Conservation (phyloP, 805 yeast genomes). For the Lachancea quebecensis region DNA sequence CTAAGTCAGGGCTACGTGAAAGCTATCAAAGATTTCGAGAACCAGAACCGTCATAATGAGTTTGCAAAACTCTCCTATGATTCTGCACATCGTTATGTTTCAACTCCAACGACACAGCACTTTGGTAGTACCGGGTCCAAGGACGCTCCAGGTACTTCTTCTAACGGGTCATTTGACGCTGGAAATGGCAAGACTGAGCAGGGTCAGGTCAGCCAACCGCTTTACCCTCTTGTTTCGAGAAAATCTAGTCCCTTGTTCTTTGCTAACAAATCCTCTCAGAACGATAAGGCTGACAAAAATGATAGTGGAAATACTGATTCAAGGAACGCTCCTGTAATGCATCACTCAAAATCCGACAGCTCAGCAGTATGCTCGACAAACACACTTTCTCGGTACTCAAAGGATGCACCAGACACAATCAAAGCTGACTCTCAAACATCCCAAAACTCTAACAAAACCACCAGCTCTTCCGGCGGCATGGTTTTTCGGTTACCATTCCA, state of each 20-base stretch:
- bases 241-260: constrained; percentile 6
- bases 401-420: neutral
- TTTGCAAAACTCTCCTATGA: constrained; percentile 3
- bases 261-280: neutral
- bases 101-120: constrained; percentile 2
- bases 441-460: constrained; percentile 12
- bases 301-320: neutral
- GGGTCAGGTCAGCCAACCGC: neutral
- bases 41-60: constrained; percentile 5
- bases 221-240: neutral
- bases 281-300: neutral
- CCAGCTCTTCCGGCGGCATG: constrained; percentile 31
- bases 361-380: neutral
- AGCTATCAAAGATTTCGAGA: constrained; percentile 33
- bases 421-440: constrained; percentile 2
- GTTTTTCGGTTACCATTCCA: constrained; percentile 66
- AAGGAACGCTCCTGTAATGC: neutral
- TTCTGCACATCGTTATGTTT: neutral
- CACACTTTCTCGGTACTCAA: constrained; percentile 5
- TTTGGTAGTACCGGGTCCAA: constrained; percentile 4
- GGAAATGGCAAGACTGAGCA: neutral
- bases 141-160: neutral
- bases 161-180: constrained; percentile 1
- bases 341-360: constrained; percentile 4
- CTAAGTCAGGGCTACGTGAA: constrained; percentile 58